Base-by-base conservation (phyloP, 2,329 filamentous ascomycete genomes). In the Paracamarosporium sp. region DNA sequence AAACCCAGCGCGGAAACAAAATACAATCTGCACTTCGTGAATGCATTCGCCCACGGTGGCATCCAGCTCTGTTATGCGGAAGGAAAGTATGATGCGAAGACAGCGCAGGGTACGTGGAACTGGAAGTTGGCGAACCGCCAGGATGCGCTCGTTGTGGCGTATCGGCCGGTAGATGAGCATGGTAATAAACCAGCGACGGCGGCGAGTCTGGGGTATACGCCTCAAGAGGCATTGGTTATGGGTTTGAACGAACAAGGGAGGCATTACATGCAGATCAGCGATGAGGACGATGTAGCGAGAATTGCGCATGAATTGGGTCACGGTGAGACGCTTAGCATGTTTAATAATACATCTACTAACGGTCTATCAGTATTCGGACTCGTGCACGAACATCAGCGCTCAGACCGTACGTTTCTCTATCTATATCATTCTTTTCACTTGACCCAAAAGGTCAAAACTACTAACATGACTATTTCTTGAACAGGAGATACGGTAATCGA, bases 301-400 rank as follows among this genome's bases (percentile, higher is more conserved):
- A 51, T 51, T 25, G 48, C 48, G 48, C 48, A 51, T 41, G 48
- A 51, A 27, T 12, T 51, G 25, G 48, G 48, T 15, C 48, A 51
- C 12, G 48, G 48, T 51, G 27, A 31, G 48, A 15, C 20, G 17
- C 15, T 8, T 20, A 17, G 5, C 15, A 22, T 30, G 25, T 11
- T 6, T 15, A 17, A 17, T 1, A 7, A n/a, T 5, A 30, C 25
- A 13, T 28, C 9, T 50, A 31, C 46, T 36, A 27, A 25, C 30
- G 13, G 4, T 17, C 6, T 13, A 17, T 43, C 22, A 51, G 48
- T 51, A 25, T 43, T 51, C 8, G 48, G 48, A 5, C 48, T 51
- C n/a, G 3, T 41, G 5, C 48, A 51, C 17, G 48, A 51, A 27
- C 48, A 51, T 27, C 48, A 51, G 25, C 48, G 48, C 9, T 51